Evolutionary conservation across 2,329 filamentous ascomycete genomes (phyloP).

Genomic region (Trichoderma asperellum): DNA sequence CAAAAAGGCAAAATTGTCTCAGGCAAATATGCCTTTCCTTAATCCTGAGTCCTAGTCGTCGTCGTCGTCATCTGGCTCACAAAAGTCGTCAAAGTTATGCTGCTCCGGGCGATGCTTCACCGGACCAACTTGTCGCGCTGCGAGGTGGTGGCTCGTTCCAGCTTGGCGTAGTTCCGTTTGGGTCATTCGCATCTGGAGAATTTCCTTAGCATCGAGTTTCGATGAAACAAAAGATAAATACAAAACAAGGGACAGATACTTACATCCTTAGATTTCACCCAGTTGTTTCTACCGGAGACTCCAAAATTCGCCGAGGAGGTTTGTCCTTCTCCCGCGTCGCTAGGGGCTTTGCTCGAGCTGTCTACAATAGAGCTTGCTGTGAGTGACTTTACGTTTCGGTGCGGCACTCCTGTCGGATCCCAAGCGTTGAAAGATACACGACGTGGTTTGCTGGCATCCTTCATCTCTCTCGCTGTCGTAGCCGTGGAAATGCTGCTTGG

Average conservation of each 20-base stretch:
- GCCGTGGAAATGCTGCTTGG: slow-evolving; percentile 38
- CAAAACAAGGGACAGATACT: background rate
- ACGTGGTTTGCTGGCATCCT: background rate
- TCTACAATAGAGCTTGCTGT: slow-evolving; percentile 33
- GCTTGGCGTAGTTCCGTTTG: background rate
- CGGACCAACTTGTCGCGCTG: slow-evolving; percentile 29
- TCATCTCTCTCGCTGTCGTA: slow-evolving; percentile 36
- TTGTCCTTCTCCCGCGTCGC: background rate
- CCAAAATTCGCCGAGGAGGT: background rate
- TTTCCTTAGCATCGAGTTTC: background rate
- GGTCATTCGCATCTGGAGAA: slow-evolving; percentile 19
- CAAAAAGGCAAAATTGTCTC: background rate
- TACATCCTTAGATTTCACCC: slow-evolving; percentile 33
- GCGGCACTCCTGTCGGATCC: slow-evolving; percentile 36
- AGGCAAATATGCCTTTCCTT: background rate
- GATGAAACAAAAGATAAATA: too few species aligned
- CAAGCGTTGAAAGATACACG: slow-evolving; percentile 39
- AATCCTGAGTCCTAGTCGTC: slow-evolving; percentile 29
- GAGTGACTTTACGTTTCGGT: slow-evolving; percentile 34
- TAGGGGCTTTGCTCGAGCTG: slow-evolving; percentile 11
- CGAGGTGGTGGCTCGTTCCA: slow-evolving; percentile 4
- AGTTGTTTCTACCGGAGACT: slow-evolving; percentile 29
- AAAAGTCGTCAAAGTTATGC: slow-evolving; percentile 27
- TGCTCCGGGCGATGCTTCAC: slow-evolving; percentile 31
- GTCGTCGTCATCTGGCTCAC: slow-evolving; percentile 33